Evolutionary conservation across 768 basidiomycete species (phyloP).

Genomic region (Hygrocybe punicea): DNA sequence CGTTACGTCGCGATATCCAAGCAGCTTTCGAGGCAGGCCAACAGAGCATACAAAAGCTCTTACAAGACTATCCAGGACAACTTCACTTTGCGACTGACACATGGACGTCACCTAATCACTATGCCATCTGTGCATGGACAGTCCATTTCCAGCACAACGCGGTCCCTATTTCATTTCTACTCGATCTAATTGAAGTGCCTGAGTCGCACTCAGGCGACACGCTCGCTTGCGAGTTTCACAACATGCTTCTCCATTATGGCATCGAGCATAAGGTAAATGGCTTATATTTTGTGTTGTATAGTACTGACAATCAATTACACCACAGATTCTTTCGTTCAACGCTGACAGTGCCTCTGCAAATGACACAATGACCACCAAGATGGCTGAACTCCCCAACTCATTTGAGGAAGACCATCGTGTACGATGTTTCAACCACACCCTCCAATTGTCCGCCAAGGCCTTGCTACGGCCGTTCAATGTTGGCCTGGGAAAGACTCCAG

Average conservation of each 20-base stretch:
- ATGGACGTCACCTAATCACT: too few relatives aligned
- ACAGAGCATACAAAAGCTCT: slow-evolving; percentile 26
- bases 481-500: slow-evolving; percentile 7
- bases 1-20: slow-evolving; percentile 31
- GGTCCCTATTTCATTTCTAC: slow-evolving; percentile 21
- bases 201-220: slow-evolving; percentile 33
- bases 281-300: neutral
- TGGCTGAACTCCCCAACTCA: slow-evolving; percentile 14
- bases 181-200: slow-evolving; percentile 40
- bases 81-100: slow-evolving; percentile 35
- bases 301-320: neutral
- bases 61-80: slow-evolving; percentile 26
- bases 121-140: too few relatives aligned
- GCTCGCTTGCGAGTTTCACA: slow-evolving; percentile 24
- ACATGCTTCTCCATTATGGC: slow-evolving; percentile 18
- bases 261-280: neutral
- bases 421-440: slow-evolving; percentile 38
- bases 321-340: slow-evolving; percentile 32
- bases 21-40: slow-evolving; percentile 22
- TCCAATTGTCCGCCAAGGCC: slow-evolving; percentile 37
- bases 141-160: too few relatives aligned
- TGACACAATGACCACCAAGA: slow-evolving; percentile 29
- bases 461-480: slow-evolving; percentile 27
- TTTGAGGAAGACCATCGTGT: slow-evolving; percentile 28
- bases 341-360: slow-evolving; percentile 39